Percentiles rank a stretch among this genome's conserved stretches.
Evolutionary conservation across 257 asterid genomes (phyloP).

Genomic region (Gardenia jasminoides): DNA sequence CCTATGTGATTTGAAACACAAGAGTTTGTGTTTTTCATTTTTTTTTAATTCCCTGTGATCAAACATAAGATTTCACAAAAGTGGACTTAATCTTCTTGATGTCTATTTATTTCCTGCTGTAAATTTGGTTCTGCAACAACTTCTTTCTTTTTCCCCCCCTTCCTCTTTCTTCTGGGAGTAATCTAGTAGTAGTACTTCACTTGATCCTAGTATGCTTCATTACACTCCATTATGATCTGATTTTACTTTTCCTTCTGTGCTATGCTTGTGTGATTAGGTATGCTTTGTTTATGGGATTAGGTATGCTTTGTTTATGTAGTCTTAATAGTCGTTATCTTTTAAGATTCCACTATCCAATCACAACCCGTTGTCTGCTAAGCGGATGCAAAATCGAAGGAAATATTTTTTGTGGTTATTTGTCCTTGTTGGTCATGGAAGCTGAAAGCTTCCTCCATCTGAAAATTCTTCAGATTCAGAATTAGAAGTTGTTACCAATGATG

Average conservation of each 20-base stretch:
- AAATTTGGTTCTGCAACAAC: neutral
- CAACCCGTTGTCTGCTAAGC: neutral
- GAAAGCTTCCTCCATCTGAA: neutral
- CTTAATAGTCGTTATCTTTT: neutral
- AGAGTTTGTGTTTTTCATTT: neutral
- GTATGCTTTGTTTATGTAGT: neutral
- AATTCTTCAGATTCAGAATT: too few relatives aligned
- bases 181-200: neutral
- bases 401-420: neutral
- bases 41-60: neutral
- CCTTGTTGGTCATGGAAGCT: neutral
- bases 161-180: neutral
- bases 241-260: neutral
- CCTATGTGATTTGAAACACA: constrained; percentile 12
- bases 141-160: too few relatives aligned
- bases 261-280: neutral
- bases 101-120: constrained; percentile 9
- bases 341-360: neutral
- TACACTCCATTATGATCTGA: neutral
- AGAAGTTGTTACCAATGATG: neutral
- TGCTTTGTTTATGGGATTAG: neutral
- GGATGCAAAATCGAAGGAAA: neutral
- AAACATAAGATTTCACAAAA: neutral
- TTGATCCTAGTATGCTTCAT: neutral
- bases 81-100: constrained; percentile 10